Conservation (phyloP, 768 basidiomycete species). For the Trametes cinnabarina region DNA sequence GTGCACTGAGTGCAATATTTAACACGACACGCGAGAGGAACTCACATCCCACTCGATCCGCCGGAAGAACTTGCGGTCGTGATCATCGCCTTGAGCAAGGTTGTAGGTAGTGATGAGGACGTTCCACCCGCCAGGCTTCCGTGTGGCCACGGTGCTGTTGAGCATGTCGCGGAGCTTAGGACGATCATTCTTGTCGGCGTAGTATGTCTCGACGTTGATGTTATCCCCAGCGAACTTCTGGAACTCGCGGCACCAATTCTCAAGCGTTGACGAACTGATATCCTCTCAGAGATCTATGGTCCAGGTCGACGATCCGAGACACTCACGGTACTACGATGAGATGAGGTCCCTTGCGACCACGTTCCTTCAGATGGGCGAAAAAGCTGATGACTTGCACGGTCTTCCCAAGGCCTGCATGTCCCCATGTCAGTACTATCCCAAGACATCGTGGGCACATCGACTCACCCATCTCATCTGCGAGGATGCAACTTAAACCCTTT, state of each 20-base stretch:
- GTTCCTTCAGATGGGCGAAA: conserved; percentile 83
- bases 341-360: conserved; percentile 78
- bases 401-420: conserved; percentile 82
- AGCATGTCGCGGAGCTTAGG: conserved; percentile 69
- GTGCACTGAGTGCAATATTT: neutral
- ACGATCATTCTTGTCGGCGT: conserved; percentile 89
- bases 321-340: conserved; percentile 94
- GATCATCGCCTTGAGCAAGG: conserved; percentile 81
- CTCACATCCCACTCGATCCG: conserved; percentile 91
- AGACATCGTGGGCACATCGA: conserved; percentile 19
- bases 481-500: conserved; percentile 83
- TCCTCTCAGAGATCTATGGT: conserved; percentile 1
- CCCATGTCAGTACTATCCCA: neutral
- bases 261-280: conserved; percentile 85
- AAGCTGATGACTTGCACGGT: conserved; percentile 99
- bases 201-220: conserved; percentile 87
- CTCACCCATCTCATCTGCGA: conserved; percentile 99
- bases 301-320: neutral
- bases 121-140: conserved; percentile 70
- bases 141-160: conserved; percentile 51
- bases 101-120: conserved; percentile 97
- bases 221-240: conserved; percentile 76
- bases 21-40: neutral
- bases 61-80: conserved; percentile 91
- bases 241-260: conserved; percentile 99